Evolutionary conservation across 2,329 filamentous ascomycete species (phyloP), one percentile per base, ranked within the genome.

Genomic region (Thielaviopsis musarum): DNA sequence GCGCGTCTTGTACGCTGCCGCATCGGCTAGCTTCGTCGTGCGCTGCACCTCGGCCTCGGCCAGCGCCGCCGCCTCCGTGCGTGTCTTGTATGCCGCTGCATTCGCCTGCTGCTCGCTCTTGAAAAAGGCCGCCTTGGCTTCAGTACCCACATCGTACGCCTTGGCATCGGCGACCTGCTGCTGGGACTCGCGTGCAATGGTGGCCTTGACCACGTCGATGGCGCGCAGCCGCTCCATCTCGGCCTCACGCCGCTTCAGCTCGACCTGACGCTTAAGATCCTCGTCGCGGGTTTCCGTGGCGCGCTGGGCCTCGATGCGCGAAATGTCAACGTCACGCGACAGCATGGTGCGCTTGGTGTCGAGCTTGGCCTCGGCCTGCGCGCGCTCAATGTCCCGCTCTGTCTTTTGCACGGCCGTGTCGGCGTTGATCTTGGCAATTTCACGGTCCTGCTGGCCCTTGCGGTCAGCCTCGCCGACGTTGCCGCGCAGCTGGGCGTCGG

Each of bases 361-460:
- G 58, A 94, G 79, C 59, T 83, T 82, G 12, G 88, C 86, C 68
- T 93, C 88, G 52, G 89, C 89, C 75, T 79, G 72, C 2, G 87
- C 86, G 63, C 88, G 88, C 72, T 93, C 87, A 53, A 85, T 84
- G 68, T 91, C 89, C 56, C 88, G 83, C 68, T 91, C 83, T 0
- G 88, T 93, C 74, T 91, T 89, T 62, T 88, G 79, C 1, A 93
- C 87, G 1, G 88, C 87, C 0, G 88, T 94, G 65, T 88, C 83
- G 64, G 88, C 88, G 69, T 91, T 82, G 72, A 94, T 94, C 74
- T 90, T 91, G 65, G 88, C 87, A 51, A 94, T 87, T 67, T 91
- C 85, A 59, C 90, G 87, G 69, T 93, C 89, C 63, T 90, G 86
- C 66, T 87, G 79, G 64, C 88, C 88, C 66, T 83, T 81, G 66